These are phyloP conservation scores for Zoysia pacifica DNA, from an alignment of 176 grass and related monocot species.

Conservation along the genomic window DNA sequence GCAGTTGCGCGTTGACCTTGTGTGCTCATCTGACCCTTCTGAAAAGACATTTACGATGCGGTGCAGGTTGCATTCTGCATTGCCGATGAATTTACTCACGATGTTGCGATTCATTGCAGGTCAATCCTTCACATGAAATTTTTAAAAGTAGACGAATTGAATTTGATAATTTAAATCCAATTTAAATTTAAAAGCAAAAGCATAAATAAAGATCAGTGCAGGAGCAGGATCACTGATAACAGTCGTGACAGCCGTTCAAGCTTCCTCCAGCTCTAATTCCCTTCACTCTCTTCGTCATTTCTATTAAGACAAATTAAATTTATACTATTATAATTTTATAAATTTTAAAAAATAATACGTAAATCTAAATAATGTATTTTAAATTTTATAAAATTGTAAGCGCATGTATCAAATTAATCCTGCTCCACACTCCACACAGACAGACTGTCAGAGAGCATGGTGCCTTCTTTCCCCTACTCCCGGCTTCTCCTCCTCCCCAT, in stretches of 20 bases:
- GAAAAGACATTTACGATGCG: not conserved
- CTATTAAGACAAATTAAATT: no score
- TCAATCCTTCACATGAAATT: not conserved
- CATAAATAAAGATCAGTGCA: not conserved
- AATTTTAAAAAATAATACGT: no score
- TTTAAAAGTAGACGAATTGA: not conserved
- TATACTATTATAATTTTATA: no score
- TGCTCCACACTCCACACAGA: not conserved
- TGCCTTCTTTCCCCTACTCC: not conserved
- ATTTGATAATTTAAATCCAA: not conserved
- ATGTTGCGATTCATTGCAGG: not conserved
- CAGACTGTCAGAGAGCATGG: not conserved
- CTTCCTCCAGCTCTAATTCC: not conserved
- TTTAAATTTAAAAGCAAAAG: not conserved
- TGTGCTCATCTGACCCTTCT: no score
- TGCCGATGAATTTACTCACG: not conserved
- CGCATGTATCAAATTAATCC: no score
- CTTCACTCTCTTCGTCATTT: not conserved
- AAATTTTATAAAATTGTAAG: no score
- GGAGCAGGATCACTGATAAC: not conserved
- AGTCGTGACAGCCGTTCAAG: not conserved
- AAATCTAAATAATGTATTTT: no score
- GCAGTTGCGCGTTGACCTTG: not conserved
- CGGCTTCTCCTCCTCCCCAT: slow-evolving; percentile 19
- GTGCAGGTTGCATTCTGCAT: not conserved